Evolutionary conservation across 305 asterid genomes (phyloP).

Genomic region (Fraxinus velutina): DNA sequence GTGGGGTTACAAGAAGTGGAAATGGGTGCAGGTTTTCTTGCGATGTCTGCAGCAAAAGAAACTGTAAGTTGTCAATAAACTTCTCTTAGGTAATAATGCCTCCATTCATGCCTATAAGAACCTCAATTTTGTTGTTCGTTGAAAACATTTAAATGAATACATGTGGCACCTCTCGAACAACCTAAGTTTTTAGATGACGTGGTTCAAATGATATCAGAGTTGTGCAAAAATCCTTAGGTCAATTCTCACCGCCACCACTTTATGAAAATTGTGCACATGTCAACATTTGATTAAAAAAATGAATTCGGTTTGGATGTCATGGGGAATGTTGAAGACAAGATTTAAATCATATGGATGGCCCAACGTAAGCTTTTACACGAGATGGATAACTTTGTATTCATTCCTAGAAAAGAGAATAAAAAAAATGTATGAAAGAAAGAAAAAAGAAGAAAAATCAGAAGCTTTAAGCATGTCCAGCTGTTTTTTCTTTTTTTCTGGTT

Average conservation of each 20-base stretch:
- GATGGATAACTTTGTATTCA: not conserved
- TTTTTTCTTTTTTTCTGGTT: not conserved
- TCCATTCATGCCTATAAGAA: not conserved
- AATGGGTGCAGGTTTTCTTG: conserved; percentile 99
- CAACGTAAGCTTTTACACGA: not conserved
- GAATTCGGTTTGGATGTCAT: not conserved
- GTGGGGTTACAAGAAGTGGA: conserved; percentile 95
- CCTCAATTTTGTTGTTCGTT: not conserved
- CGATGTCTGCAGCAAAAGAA: conserved; percentile 98
- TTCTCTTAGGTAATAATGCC: not conserved
- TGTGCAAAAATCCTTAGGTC: not conserved
- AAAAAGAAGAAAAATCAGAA: not conserved
- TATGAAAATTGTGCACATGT: not conserved
- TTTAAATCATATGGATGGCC: not conserved
- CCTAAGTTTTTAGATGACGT: not conserved
- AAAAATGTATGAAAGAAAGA: not conserved
- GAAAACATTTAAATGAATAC: not conserved
- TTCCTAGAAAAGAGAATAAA: not conserved
- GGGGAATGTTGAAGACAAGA: not conserved
- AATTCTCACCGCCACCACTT: not conserved
- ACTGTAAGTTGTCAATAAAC: conserved; percentile 47
- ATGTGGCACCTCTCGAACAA: not conserved
- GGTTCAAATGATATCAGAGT: not conserved
- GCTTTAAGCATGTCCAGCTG: not conserved
- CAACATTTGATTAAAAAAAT: not conserved